phyloP scores from a whole-genome alignment of 805 yeast genomes.

The Monosporozyma aerobia region DNA sequence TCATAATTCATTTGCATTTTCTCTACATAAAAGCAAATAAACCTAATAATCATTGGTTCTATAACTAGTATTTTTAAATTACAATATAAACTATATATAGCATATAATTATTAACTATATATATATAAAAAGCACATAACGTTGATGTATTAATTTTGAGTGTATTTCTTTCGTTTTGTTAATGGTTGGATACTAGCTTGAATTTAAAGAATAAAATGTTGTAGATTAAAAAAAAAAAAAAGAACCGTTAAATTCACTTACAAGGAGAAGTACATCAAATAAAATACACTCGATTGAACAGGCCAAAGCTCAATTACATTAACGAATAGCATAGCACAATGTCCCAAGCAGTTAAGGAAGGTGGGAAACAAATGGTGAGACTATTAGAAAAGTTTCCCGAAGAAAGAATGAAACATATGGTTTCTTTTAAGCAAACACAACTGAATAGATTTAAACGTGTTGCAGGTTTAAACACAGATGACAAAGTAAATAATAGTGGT shows the following conservation, averaged over 20 bases:
- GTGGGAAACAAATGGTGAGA: slow-evolving; percentile 48
- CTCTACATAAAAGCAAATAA: background rate
- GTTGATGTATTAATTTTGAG: background rate
- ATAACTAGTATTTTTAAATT: background rate
- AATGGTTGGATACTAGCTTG: background rate
- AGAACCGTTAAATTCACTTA: background rate
- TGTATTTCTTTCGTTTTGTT: background rate
- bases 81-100: background rate
- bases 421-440: slow-evolving; percentile 62
- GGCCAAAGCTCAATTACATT: background rate
- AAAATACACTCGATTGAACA: background rate
- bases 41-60: background rate
- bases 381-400: slow-evolving; percentile 56
- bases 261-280: background rate
- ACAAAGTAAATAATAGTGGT: slow-evolving; percentile 28
- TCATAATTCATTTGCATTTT: background rate
- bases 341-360: slow-evolving; percentile 33
- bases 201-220: background rate
- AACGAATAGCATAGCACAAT: slow-evolving; percentile 1
- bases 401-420: slow-evolving; percentile 58
- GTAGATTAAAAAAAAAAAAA: background rate
- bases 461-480: slow-evolving; percentile 35
- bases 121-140: background rate
- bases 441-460: slow-evolving; percentile 45
- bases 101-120: background rate